These are phyloP conservation scores for Tilletia horrida DNA, from an alignment of 1,284 basidiomycete species.

Conservation along the genomic window DNA sequence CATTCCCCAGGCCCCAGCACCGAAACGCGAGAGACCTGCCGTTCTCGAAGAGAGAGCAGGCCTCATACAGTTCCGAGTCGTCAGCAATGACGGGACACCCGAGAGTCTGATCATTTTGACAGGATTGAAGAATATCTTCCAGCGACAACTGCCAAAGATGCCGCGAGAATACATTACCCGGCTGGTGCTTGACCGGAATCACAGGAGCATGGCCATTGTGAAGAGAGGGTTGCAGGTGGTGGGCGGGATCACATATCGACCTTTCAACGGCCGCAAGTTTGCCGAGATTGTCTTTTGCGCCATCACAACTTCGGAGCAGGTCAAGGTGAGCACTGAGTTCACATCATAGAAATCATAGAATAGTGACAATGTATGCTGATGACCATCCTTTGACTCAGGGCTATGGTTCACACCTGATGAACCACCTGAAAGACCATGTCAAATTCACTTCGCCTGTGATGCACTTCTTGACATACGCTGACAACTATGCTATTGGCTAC, in stretches of 20 bases:
- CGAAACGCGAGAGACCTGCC: conserved; percentile 61
- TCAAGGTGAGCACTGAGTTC: conserved; percentile 66
- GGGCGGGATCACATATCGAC: conserved; percentile 94
- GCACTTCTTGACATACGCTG: conserved; percentile 96
- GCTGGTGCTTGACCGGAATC: conserved; percentile 87
- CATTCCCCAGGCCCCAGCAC: conserved; percentile 10
- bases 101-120: conserved; percentile 74
- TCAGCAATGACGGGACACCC: conserved; percentile 76
- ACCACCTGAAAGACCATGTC: conserved; percentile 94
- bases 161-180: conserved; percentile 97
- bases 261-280: conserved; percentile 89
- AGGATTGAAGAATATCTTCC: conserved; percentile 92
- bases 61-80: conserved; percentile 79
- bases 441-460: conserved; percentile 74
- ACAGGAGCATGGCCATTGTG: conserved; percentile 87
- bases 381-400: conserved; percentile 62
- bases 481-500: conserved; percentile 98
- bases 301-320: conserved; percentile 91
- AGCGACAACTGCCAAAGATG: conserved; percentile 98
- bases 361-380: too few relatives aligned
- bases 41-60: conserved; percentile 76
- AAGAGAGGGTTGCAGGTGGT: conserved; percentile 94
- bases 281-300: conserved; percentile 99
- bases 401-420: conserved; percentile 98
- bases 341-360: too few relatives aligned